These are phyloP conservation scores for Aspergillus latus DNA, from an alignment of 2,329 filamentous ascomycete species.

Conservation along the genomic window DNA sequence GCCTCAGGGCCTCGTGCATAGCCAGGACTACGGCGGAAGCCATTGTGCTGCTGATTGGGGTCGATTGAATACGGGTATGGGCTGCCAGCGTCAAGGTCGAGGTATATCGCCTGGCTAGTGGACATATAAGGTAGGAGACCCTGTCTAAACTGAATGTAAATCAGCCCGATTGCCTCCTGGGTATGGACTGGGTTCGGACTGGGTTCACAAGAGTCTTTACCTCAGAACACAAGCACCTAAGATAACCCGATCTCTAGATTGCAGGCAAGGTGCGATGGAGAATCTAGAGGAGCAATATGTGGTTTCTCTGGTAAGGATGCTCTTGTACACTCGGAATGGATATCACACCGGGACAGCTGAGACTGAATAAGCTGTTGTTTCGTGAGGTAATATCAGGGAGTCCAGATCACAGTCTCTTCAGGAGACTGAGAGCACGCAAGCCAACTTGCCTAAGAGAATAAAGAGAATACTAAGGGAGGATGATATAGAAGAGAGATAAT, in stretches of 20 bases:
- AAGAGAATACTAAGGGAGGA: not conserved
- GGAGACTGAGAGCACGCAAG: too few species aligned
- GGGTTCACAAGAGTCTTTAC: not conserved
- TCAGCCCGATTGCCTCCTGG: not conserved
- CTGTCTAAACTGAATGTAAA: not conserved
- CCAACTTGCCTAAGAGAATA: too few species aligned
- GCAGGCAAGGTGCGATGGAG: not conserved
- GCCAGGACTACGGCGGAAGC: conserved; percentile 27
- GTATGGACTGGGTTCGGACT: not conserved
- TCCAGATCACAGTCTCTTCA: too few species aligned
- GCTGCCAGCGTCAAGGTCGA: not conserved
- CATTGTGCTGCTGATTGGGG: not conserved
- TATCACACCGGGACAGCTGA: too few species aligned
- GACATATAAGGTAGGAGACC: not conserved
- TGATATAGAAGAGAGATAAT: not conserved
- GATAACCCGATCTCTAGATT: not conserved
- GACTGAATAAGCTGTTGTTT: too few species aligned
- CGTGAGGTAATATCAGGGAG: too few species aligned
- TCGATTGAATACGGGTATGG: not conserved
- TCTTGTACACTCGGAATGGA: too few species aligned
- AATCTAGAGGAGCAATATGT: not conserved
- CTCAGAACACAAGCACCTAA: not conserved
- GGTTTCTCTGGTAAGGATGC: too few species aligned
- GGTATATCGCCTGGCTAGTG: not conserved
- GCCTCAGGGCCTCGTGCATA: conserved; percentile 31